These are phyloP conservation scores for Croton laevigatus DNA, from an alignment of 441 rosid genomes.

Conservation along the genomic window DNA sequence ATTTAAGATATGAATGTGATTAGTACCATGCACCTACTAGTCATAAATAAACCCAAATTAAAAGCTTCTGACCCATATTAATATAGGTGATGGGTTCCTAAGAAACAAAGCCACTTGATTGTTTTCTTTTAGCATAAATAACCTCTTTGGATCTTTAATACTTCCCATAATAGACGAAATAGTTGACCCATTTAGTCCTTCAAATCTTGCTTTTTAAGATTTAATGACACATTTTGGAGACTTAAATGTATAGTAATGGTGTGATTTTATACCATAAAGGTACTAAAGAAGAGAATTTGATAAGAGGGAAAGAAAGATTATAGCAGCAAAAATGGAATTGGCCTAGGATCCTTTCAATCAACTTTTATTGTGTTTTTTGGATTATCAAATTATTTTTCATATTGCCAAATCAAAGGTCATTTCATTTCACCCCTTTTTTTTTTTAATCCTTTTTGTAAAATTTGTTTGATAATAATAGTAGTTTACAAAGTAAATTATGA, in stretches of 20 bases:
- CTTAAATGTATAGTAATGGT: background rate
- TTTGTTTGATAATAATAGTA: too few species aligned
- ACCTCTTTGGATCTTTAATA: background rate
- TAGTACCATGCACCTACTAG: slow-evolving; percentile 11
- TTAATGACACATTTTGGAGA: background rate
- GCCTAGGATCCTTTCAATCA: slow-evolving; percentile 17
- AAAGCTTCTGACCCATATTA: slow-evolving; percentile 1
- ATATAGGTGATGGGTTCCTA: slow-evolving; percentile 8
- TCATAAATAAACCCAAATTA: background rate
- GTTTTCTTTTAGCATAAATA: background rate
- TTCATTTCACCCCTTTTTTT: background rate
- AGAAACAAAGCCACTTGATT: slow-evolving; percentile 11
- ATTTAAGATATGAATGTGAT: slow-evolving; percentile 1
- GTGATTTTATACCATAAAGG: background rate
- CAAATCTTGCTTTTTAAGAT: background rate
- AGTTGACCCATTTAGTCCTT: background rate
- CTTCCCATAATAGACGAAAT: slow-evolving; percentile 6
- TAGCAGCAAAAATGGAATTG: background rate
- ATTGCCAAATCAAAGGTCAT: background rate
- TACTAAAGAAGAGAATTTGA: background rate
- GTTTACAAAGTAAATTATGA: too few species aligned
- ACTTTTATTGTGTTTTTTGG: background rate
- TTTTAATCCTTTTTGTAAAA: background rate
- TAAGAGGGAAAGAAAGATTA: background rate
- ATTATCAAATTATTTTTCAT: background rate